A percentile compares a stretch with the other conserved stretches of the same genome.
These are phyloP conservation scores for Vaccinium myrtillus DNA, from an alignment of 148 eudicot genomes.

Conservation along the genomic window DNA sequence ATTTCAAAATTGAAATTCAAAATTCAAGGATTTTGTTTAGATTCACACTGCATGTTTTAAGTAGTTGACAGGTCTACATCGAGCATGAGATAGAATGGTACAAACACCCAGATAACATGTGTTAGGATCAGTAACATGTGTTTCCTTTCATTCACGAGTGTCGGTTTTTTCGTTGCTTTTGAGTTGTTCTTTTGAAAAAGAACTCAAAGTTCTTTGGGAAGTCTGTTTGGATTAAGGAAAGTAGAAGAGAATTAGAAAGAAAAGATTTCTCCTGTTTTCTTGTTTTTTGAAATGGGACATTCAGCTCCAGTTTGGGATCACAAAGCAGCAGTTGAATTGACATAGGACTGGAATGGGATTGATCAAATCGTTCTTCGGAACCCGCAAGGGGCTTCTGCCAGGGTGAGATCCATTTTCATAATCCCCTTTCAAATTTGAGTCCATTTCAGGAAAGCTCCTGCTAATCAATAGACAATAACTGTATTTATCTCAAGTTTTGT, in stretches of 20 bases:
- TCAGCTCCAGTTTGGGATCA: conserved; percentile 71
- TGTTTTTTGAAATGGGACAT: conserved; percentile 61
- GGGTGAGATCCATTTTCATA: conserved; percentile 35
- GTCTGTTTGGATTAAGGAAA: not conserved
- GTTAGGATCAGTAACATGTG: conserved; percentile 7
- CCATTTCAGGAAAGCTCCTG: not conserved
- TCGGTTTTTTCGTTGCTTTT: not conserved
- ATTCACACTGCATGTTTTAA: not conserved
- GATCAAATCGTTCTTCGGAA: conserved; percentile 67
- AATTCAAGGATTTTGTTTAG: not conserved
- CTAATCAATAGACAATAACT: too few relatives aligned
- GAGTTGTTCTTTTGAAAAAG: not conserved
- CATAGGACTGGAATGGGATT: conserved; percentile 69
- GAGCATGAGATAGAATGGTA: not conserved
- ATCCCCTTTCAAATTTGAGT: not conserved
- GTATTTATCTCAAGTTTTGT: too few relatives aligned
- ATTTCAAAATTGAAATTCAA: not conserved
- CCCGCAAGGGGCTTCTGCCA: conserved; percentile 70
- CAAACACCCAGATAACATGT: conserved; percentile 12
- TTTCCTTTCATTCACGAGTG: conserved; percentile 5
- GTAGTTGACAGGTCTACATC: not conserved
- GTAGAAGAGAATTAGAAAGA: too few relatives aligned
- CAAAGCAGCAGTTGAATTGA: conserved; percentile 52
- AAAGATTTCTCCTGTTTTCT: too few relatives aligned
- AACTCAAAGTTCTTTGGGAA: not conserved